phyloP scores from a whole-genome alignment of 371 early-diverging fungal species.

The Blakeslea trispora region DNA sequence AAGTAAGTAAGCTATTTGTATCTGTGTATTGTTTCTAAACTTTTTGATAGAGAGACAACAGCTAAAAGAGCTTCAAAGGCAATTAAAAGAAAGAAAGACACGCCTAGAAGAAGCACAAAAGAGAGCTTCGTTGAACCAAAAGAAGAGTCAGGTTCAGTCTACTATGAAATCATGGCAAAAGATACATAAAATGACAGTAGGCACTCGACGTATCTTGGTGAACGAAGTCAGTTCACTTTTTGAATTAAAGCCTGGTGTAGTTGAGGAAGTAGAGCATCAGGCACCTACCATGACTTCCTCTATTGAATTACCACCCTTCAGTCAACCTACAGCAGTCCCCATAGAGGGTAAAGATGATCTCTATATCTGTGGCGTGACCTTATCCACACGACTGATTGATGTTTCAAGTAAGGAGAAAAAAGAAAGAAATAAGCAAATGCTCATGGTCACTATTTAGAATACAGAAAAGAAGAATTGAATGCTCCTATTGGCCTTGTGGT shows the following conservation, averaged over 20 bases:
- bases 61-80: constrained; percentile 25
- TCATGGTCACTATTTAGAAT: no score
- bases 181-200: constrained; percentile 37
- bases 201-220: constrained; percentile 55
- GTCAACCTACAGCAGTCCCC: not conserved
- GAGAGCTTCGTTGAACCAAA: not conserved
- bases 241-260: constrained; percentile 48
- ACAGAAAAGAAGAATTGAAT: constrained; percentile 76
- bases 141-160: not conserved
- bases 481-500: constrained; percentile 79
- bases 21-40: no score
- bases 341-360: constrained; percentile 42
- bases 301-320: constrained; percentile 8
- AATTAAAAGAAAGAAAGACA: constrained; percentile 21
- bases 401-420: constrained; percentile 50
- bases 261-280: constrained; percentile 19
- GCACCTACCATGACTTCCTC: constrained; percentile 1
- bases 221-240: constrained; percentile 60
- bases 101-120: constrained; percentile 6
- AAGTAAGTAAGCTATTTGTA: no score
- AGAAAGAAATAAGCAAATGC: no score
- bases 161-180: constrained; percentile 35
- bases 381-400: constrained; percentile 44
- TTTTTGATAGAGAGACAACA: constrained; percentile 22
- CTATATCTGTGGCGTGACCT: constrained; percentile 57